Conservation (phyloP, 1,139 yeast species). For the Wickerhamiella infanticola region DNA sequence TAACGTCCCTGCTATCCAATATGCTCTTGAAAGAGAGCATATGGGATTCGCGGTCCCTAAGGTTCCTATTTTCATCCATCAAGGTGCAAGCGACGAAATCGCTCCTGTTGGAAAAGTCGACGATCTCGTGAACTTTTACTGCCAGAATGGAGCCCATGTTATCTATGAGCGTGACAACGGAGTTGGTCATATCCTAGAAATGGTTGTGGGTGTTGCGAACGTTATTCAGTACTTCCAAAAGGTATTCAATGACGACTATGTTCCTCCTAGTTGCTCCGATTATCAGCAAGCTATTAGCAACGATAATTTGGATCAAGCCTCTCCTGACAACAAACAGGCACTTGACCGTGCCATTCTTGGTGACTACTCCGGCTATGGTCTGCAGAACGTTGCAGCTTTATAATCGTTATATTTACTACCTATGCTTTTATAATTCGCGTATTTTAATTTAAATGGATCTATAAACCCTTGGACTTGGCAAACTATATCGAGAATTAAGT, state of each 20-base stretch:
- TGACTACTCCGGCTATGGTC: background rate
- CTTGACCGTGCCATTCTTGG: background rate
- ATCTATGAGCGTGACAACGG: conserved; percentile 14
- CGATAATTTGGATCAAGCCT: too few relatives aligned
- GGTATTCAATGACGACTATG: conserved; percentile 6
- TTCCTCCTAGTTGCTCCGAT: background rate
- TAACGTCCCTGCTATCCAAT: conserved; percentile 6
- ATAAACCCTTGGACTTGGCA: too few relatives aligned
- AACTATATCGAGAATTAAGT: too few relatives aligned
- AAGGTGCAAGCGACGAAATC: conserved; percentile 19
- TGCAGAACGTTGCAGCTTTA: too few relatives aligned
- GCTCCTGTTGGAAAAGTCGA: conserved; percentile 16
- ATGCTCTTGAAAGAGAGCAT: conserved; percentile 5
- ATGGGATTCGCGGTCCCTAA: conserved; percentile 15
- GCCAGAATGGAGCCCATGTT: conserved; percentile 17
- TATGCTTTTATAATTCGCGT: too few relatives aligned
- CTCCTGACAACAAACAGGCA: background rate
- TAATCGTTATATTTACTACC: too few relatives aligned
- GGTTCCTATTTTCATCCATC: conserved; percentile 19
- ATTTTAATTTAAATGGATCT: too few relatives aligned
- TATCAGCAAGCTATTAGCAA: background rate
- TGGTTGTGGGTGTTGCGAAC: conserved; percentile 2
- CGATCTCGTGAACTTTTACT: conserved; percentile 14
- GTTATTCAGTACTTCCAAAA: conserved; percentile 9
- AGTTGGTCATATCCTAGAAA: conserved; percentile 11